These are phyloP conservation scores for Cercospora sp. DNA, from an alignment of 2,329 filamentous ascomycete species.

Conservation along the genomic window DNA sequence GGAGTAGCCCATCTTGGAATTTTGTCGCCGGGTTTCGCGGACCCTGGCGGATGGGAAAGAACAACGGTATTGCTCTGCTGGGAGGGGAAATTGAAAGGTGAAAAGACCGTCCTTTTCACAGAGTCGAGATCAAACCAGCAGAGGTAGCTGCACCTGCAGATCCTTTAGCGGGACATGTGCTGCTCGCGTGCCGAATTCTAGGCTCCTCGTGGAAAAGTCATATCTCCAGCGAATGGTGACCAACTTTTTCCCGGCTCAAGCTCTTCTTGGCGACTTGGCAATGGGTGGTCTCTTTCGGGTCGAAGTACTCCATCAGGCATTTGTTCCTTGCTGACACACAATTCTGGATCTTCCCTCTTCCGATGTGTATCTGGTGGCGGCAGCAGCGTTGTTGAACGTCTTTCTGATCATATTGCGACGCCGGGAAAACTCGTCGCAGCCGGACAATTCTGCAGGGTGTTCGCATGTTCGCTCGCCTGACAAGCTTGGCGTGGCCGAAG, in stretches of 20 bases:
- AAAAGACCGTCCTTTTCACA: not conserved
- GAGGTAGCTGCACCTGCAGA: not conserved
- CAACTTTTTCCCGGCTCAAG: not conserved
- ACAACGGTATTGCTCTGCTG: not conserved
- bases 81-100: not conserved
- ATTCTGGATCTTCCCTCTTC: not conserved
- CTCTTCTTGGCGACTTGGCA: slow-evolving; percentile 11
- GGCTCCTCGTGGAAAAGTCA: slow-evolving; percentile 10
- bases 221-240: slow-evolving; percentile 14
- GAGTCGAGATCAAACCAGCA: not conserved
- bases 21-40: not conserved
- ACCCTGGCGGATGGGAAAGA: not conserved
- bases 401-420: not conserved
- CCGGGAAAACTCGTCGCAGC: not conserved
- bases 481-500: slow-evolving; percentile 5
- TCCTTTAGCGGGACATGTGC: not conserved
- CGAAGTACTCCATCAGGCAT: slow-evolving; percentile 3
- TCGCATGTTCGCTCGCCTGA: slow-evolving; percentile 1
- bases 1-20: slow-evolving; percentile 22
- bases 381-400: not conserved
- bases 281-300: not conserved
- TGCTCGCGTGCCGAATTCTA: slow-evolving; percentile 5
- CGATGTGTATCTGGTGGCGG: not conserved
- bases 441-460: not conserved
- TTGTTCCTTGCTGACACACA: not conserved